Percentiles rank a stretch among this genome's conserved stretches.
These are phyloP conservation scores for Stagonosporopsis vannaccii DNA, from an alignment of 2,329 filamentous ascomycete genomes.

Conservation along the genomic window DNA sequence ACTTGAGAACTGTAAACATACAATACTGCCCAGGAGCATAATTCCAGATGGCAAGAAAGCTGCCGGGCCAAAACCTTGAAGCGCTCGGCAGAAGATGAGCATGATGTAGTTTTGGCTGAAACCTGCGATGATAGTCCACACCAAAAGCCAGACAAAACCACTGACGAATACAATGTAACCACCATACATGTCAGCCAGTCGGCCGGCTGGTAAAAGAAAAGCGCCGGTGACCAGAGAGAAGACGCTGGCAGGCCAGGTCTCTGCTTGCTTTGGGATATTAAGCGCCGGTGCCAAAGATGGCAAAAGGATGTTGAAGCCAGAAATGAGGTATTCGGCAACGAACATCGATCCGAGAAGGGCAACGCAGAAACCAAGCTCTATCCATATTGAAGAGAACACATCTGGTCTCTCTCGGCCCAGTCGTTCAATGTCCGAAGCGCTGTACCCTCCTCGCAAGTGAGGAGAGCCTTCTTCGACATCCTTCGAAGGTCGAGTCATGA, in stretches of 20 bases:
- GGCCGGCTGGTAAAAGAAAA: conserved; percentile 58
- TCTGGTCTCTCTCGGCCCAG: conserved; percentile 69
- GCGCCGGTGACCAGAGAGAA: conserved; percentile 49
- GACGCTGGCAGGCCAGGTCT: conserved; percentile 53
- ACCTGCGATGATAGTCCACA: conserved; percentile 74
- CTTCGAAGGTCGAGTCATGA: conserved; percentile 4
- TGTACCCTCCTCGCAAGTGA: conserved; percentile 26
- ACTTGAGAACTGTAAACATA: conserved; percentile 16
- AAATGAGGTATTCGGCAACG: conserved; percentile 76
- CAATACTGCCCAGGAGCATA: conserved; percentile 67
- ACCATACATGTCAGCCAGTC: conserved; percentile 68
- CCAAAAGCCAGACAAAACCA: conserved; percentile 67
- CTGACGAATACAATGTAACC: conserved; percentile 69
- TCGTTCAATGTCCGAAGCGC: conserved; percentile 58
- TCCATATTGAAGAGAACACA: conserved; percentile 59
- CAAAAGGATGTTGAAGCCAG: conserved; percentile 74
- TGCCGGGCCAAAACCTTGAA: conserved; percentile 77
- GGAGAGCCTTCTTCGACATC: conserved; percentile 26
- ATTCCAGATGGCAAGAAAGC: conserved; percentile 75
- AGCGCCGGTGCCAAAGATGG: conserved; percentile 70
- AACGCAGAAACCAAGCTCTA: conserved; percentile 70
- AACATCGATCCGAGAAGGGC: conserved; percentile 70
- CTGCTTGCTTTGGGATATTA: conserved; percentile 70
- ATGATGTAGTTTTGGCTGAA: conserved; percentile 73
- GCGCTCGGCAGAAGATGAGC: conserved; percentile 75